Evolutionary conservation across 2,329 filamentous ascomycete species (phyloP), one percentile per base, ranked within the genome.

Genomic region (Anthostomella pinea): DNA sequence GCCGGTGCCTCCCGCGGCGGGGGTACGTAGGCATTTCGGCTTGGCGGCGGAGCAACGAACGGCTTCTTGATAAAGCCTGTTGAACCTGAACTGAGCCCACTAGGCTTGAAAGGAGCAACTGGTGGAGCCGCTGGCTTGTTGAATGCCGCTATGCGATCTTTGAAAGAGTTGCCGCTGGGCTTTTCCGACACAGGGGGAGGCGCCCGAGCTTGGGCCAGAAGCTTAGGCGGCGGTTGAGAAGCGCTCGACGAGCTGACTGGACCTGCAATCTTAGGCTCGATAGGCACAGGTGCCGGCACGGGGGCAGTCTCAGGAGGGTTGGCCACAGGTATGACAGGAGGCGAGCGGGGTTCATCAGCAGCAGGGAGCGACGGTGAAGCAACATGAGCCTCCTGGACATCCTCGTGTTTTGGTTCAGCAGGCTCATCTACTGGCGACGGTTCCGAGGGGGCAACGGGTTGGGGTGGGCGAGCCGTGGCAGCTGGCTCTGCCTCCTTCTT

Each of bases 91-190:
- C 73, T 65, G 17, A 83, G 66, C 2, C 79, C 79, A 41, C 75
- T 73, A 14, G 89, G 87, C 59, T 95, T 95, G 67, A 94, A 91
- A 1, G 93, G 93, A n/a, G 88, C 79, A 42, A 93, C 72, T 7
- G 93, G 93, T 3, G 89, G 81, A 5, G 89, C 88, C 23, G 86
- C 79, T 28, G 87, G 72, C 60, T 91, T 93, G 65, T 98, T 98
- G 69, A 98, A 98, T 28, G 93, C 91, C 21, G 93, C 93, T 59
- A 98, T 95, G 45, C 93, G 86, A 65, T 97, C 93, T 58, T 79
- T 90, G 69, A 98, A 97, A 2, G 93, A 88, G 56, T 78, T 86
- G 29, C 70, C 73, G 8, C 64, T 61, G 18, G 89, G 87, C 62
- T 95, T 95, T 52, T 88, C 87, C 8, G 71, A 64, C 8, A 75